A percentile compares a stretch with the other conserved stretches of the same genome.
These are phyloP conservation scores for Sporothrix variecibatus DNA, from an alignment of 2,329 filamentous ascomycete genomes.

Conservation along the genomic window DNA sequence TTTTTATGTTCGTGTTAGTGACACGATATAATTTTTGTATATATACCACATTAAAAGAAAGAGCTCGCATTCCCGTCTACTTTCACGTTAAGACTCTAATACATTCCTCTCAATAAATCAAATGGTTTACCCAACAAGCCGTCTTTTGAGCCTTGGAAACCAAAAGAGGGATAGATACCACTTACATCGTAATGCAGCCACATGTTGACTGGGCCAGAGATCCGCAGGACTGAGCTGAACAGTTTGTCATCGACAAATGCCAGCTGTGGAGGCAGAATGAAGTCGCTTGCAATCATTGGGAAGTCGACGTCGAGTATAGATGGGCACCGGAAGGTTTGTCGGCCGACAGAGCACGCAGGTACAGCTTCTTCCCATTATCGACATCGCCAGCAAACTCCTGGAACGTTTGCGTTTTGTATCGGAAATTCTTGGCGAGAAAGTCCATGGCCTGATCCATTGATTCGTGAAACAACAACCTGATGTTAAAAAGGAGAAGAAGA, in stretches of 20 bases:
- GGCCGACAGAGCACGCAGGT: slow-evolving; percentile 75
- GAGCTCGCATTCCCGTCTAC: background rate
- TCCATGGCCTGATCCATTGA: slow-evolving; percentile 68
- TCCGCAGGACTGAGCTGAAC: slow-evolving; percentile 77
- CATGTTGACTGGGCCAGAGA: slow-evolving; percentile 79
- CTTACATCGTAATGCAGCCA: slow-evolving; percentile 86
- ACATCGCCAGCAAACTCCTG: slow-evolving; percentile 65
- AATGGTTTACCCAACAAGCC: background rate
- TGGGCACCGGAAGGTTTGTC: slow-evolving; percentile 68
- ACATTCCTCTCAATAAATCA: background rate
- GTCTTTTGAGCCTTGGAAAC: background rate
- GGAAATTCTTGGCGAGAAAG: slow-evolving; percentile 81
- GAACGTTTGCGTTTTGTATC: slow-evolving; percentile 69
- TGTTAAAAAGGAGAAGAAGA: background rate
- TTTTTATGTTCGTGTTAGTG: slow-evolving; percentile 14
- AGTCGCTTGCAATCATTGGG: slow-evolving; percentile 67
- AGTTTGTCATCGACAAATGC: slow-evolving; percentile 58
- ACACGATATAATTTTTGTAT: background rate
- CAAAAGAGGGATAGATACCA: slow-evolving; percentile 14
- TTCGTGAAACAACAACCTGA: slow-evolving; percentile 72
- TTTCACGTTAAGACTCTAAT: background rate
- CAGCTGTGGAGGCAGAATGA: slow-evolving; percentile 65
- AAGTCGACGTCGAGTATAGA: slow-evolving; percentile 74
- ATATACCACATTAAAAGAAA: background rate
- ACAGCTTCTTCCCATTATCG: slow-evolving; percentile 62